phyloP scores from a whole-genome alignment of 805 yeast genomes.

The Metschnikowia baotianmanensis region DNA sequence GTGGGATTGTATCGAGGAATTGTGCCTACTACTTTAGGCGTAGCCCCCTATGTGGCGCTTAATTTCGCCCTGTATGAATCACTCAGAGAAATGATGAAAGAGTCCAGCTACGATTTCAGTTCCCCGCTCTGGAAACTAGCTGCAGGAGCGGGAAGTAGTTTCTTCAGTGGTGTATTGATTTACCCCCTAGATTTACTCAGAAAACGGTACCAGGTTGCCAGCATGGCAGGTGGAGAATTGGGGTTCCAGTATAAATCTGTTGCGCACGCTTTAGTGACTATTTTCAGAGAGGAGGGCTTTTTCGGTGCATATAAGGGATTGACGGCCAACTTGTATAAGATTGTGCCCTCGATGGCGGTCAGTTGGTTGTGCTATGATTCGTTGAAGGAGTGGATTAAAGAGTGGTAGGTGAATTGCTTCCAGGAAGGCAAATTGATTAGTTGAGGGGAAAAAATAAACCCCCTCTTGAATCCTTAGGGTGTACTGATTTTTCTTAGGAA shows the following conservation, averaged over 20 bases:
- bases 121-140: conserved; percentile 56
- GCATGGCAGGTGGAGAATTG: conserved; percentile 71
- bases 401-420: background rate
- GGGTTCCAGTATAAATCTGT: conserved; percentile 84
- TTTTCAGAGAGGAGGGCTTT: conserved; percentile 71
- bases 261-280: conserved; percentile 66
- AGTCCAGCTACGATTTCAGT: conserved; percentile 32
- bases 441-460: background rate
- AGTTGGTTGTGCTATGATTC: conserved; percentile 87
- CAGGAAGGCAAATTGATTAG: background rate
- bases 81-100: conserved; percentile 55
- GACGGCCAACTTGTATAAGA: conserved; percentile 80
- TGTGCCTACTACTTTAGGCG: conserved; percentile 88
- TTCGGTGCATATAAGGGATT: conserved; percentile 71
- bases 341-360: conserved; percentile 93
- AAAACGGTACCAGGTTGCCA: conserved; percentile 86
- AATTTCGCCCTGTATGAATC: conserved; percentile 89
- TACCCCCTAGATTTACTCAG: conserved; percentile 90
- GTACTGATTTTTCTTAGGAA: no score
- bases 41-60: conserved; percentile 93
- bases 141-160: conserved; percentile 86
- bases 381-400: conserved; percentile 45
- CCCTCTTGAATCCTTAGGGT: no score
- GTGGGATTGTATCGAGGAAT: conserved; percentile 79
- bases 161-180: conserved; percentile 83